These are phyloP conservation scores for Hymenotorrendiella dingleyae DNA, from an alignment of 2,329 filamentous ascomycete genomes.

Conservation along the genomic window DNA sequence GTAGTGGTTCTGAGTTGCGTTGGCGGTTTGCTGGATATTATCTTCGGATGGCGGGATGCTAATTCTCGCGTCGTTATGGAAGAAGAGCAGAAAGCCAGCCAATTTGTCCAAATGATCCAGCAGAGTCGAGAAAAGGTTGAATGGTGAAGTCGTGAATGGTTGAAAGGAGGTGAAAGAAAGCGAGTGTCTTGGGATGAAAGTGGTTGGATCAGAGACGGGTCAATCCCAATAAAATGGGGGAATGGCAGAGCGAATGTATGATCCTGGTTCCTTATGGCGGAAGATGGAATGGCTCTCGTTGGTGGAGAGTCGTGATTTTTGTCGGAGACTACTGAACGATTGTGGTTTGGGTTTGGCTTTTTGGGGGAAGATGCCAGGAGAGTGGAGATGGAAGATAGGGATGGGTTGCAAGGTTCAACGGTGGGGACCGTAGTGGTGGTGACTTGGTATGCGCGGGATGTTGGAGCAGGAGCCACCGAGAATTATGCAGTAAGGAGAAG, in stretches of 20 bases:
- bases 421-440: too few relatives aligned
- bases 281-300: constrained; percentile 2
- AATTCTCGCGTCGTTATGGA: constrained; percentile 1
- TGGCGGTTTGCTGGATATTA: background rate
- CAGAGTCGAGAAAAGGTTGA: background rate
- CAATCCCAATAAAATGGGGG: constrained; percentile 3
- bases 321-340: background rate
- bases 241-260: constrained; percentile 4
- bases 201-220: constrained; percentile 3
- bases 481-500: too few relatives aligned
- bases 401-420: background rate
- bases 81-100: constrained; percentile 1
- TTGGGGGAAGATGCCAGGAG: background rate
- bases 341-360: constrained; percentile 1
- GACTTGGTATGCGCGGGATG: too few relatives aligned
- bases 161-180: constrained; percentile 2
- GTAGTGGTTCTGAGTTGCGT: background rate
- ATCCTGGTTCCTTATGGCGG: constrained; percentile 1
- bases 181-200: constrained; percentile 6
- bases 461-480: too few relatives aligned
- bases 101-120: constrained; percentile 7
- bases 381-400: constrained; percentile 3
- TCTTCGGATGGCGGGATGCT: background rate
- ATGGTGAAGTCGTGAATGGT: constrained; percentile 1
- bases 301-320: background rate